Evolutionary conservation across 306 rosid species (phyloP).

Genomic region (Hippophae rhamnoides): DNA sequence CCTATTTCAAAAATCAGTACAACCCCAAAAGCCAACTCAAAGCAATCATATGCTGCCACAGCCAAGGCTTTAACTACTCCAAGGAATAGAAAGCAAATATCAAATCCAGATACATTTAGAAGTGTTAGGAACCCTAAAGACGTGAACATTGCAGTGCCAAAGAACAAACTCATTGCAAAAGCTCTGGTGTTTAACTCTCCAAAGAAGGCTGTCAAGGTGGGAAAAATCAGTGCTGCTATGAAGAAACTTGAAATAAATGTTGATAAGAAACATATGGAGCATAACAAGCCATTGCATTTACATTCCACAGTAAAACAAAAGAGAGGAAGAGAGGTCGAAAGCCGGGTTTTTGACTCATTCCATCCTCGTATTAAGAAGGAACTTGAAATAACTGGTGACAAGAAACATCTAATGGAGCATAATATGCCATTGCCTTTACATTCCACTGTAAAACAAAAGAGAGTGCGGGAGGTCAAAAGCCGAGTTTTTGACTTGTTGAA

Average conservation of each 20-base stretch:
- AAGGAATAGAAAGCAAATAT: conserved; percentile 49
- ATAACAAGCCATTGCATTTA: conserved; percentile 30
- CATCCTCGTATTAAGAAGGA: conserved; percentile 30
- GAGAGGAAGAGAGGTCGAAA: conserved; percentile 75
- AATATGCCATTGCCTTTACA: too few relatives aligned
- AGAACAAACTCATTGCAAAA: conserved; percentile 51
- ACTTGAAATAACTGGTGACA: not conserved
- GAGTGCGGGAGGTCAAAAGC: conserved; percentile 22
- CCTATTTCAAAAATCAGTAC: conserved; percentile 33
- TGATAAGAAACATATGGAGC: conserved; percentile 44
- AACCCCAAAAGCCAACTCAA: conserved; percentile 60
- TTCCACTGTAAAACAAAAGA: too few relatives aligned
- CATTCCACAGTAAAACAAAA: conserved; percentile 38
- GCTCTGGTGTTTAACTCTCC: conserved; percentile 75
- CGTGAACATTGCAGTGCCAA: conserved; percentile 34
- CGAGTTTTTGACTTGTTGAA: conserved; percentile 17
- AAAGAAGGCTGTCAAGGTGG: conserved; percentile 43
- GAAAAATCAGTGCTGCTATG: conserved; percentile 60
- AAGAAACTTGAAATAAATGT: conserved; percentile 56
- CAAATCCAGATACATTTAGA: conserved; percentile 50
- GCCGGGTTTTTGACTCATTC: conserved; percentile 74
- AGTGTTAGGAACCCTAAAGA: conserved; percentile 65
- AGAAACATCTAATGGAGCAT: too few relatives aligned
- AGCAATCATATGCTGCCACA: conserved; percentile 27
- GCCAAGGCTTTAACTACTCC: conserved; percentile 74